These are phyloP conservation scores for Penicillium aurantiogriseum DNA, from an alignment of 2,329 filamentous ascomycete species.

Conservation along the genomic window DNA sequence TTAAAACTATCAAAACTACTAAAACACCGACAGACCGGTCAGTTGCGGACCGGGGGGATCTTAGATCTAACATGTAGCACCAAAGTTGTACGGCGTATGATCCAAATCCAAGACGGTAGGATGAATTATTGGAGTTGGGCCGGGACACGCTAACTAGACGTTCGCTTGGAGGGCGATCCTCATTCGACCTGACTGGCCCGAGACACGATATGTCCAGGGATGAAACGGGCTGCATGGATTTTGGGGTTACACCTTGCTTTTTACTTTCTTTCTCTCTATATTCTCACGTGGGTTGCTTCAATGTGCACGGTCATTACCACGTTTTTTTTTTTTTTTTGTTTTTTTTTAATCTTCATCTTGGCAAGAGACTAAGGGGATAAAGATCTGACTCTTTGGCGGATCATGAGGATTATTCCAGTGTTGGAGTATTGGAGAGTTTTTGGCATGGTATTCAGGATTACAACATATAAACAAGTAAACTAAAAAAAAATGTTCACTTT, in stretches of 20 bases:
- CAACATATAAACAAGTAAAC: not conserved
- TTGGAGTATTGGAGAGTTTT: not conserved
- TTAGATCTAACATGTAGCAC: constrained; percentile 8
- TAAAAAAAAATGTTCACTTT: too few relatives aligned
- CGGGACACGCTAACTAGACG: constrained; percentile 6
- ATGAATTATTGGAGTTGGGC: constrained; percentile 10
- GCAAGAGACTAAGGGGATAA: constrained; percentile 28
- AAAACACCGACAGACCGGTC: constrained; percentile 3
- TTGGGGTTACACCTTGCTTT: constrained; percentile 19
- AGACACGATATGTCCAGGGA: constrained; percentile 21
- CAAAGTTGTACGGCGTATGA: constrained; percentile 5
- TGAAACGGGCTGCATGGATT: constrained; percentile 22
- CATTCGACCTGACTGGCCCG: constrained; percentile 19
- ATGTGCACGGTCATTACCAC: constrained; percentile 5
- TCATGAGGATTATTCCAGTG: not conserved
- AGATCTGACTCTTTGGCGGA: constrained; percentile 24
- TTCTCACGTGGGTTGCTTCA: constrained; percentile 9
- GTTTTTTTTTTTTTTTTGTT: not conserved
- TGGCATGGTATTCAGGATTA: not conserved
- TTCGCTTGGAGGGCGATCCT: constrained; percentile 11
- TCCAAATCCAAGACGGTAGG: constrained; percentile 4
- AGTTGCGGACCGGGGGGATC: constrained; percentile 1
- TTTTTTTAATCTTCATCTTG: constrained; percentile 11
- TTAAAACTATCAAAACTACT: not conserved
- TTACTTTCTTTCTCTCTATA: not conserved